These are phyloP conservation scores for Piromyces sp. DNA, from an alignment of 192 early-diverging fungal species.

Conservation along the genomic window DNA sequence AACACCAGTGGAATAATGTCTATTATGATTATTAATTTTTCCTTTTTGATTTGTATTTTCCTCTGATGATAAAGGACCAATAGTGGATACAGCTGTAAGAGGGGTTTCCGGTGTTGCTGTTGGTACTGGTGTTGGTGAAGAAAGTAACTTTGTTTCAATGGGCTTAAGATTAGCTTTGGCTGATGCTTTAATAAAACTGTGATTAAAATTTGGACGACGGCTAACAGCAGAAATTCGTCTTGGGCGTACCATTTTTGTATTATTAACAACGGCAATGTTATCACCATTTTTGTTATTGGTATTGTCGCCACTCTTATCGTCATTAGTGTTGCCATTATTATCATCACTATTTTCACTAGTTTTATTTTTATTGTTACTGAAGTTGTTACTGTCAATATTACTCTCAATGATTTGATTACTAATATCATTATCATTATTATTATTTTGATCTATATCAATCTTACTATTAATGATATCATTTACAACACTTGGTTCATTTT, in stretches of 20 bases:
- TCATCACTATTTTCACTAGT: background rate
- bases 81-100: no score
- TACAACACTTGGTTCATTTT: no score
- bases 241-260: background rate
- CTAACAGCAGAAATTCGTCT: no score
- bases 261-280: background rate
- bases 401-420: background rate
- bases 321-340: conserved; percentile 9
- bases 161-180: no score
- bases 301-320: conserved; percentile 1
- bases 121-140: no score
- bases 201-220: background rate
- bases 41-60: no score
- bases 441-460: background rate
- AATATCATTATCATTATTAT: background rate
- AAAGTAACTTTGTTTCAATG: no score
- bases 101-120: no score
- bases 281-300: background rate
- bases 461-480: background rate
- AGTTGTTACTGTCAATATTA: conserved; percentile 1
- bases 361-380: conserved; percentile 7
- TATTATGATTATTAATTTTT: background rate
- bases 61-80: no score
- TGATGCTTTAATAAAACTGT: background rate
- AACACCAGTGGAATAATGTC: background rate